Evolutionary conservation across 1,139 yeast genomes (phyloP), one percentile per base, ranked within the genome.

Genomic region (Saccharomyces hybrid): DNA sequence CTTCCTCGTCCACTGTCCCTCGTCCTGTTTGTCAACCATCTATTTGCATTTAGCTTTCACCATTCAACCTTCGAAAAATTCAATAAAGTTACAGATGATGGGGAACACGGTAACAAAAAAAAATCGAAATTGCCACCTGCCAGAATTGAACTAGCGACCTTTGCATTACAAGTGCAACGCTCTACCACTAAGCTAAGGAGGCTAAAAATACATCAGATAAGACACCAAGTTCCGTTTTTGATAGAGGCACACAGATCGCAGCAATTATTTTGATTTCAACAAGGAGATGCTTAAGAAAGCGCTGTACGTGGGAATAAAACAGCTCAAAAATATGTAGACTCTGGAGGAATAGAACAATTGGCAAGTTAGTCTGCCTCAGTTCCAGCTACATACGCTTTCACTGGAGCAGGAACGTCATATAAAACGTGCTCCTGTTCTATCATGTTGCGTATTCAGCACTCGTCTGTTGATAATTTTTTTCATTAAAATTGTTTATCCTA

Each of bases 111-210:
- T 4, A 16, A 14, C 6, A 6, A 5, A 13, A 52, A 44, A 48
- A 28, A 51, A 65, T 69, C 83, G 88, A 88, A 89, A 75, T 85
- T 83, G 89, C 89, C 89, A 76, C 85, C 81, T 84, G 86, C 88
- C 91, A 85, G 91, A 84, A 83, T 85, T 84, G 90, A 85, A 85
- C 90, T 85, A 83, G 87, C 86, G 91, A 85, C 88, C 91, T 84
- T 84, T 84, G 90, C 90, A 84, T 85, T 84, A 84, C 90, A 85
- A 84, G 90, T 84, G 89, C 89, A 84, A 83, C 89, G 90, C 44
- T 38, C 88, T 84, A 84, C 90, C 90, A 84, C 90, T 84, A 84
- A 85, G 89, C 90, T 84, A 84, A 84, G 78, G 79, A 77, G 88
- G 88, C 88, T 52, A 46, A 31, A 38, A 38, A 38, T n/a, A 34